Evolutionary conservation across 2,329 filamentous ascomycete species (phyloP), one percentile per base, ranked within the genome.

Genomic region (Botrytis pseudocinerea): DNA sequence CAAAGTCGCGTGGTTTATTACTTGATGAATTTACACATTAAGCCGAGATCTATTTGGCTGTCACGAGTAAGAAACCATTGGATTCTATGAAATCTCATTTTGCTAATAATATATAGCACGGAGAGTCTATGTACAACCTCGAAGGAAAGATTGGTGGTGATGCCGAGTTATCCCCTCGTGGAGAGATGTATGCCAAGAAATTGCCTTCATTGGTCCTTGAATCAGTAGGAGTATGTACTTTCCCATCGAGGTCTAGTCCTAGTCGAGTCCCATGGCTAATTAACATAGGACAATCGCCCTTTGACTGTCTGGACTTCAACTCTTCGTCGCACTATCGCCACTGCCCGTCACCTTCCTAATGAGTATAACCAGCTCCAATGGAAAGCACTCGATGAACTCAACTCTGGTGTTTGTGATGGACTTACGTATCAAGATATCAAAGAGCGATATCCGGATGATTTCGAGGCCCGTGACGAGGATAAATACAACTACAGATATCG

Each of bases 401-500:
- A 99, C 82, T 95, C 94, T 1, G 96, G 96, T 69, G 93, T 98
- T 65, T 99, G 96, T 84, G 96, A 99, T 79, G 95, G 95, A 71
- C 90, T 98, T 82, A 99, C 96, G 1, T 81, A 81, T 71, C 93
- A 94, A 80, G 92, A 99, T 81, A 98, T 99, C 81, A 94, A 96
- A 79, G 90, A 97, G 79, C 85, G 88, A 71, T 98, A 93, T 81
- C 96, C 96, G 0, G 95, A 98, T 78, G 96, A 99, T 84, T 99
- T 99, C 84, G 90, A 91, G 68, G 94, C 95, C 48, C 93, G 96
- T 75, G 96, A 99, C 82, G 94, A 97, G 77, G 96, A 99, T 86
- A 99, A 99, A 84, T 98, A 98, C 89, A 98, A 99, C 85, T 99
- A 99, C 84, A 94, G 96, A 73, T 99, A 99, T 83, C 92, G 96